A percentile compares a stretch with the other conserved stretches of the same genome.
These are phyloP conservation scores for Aspergillus spinulosporus DNA, from an alignment of 2,329 filamentous ascomycete species.

Conservation along the genomic window DNA sequence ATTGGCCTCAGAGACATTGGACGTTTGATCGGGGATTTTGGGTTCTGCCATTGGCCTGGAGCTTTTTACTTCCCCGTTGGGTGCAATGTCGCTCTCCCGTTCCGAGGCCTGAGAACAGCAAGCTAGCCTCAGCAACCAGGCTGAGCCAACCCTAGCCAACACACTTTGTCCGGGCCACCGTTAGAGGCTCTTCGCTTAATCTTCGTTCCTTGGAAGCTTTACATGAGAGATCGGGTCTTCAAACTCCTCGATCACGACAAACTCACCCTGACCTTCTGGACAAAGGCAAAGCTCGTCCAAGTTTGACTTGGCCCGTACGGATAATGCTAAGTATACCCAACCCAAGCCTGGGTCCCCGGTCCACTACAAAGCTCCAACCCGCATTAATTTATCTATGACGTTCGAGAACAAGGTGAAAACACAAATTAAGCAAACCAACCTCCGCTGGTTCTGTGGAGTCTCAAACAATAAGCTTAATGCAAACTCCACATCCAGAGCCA, in stretches of 20 bases:
- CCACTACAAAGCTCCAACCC: background rate
- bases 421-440: slow-evolving; percentile 1
- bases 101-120: background rate
- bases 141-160: background rate
- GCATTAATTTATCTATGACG: background rate
- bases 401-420: background rate
- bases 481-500: background rate
- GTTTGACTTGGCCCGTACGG: background rate
- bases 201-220: background rate
- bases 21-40: slow-evolving; percentile 17
- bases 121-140: background rate
- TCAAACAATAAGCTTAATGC: slow-evolving; percentile 12
- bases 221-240: background rate
- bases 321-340: background rate
- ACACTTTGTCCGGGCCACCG: background rate
- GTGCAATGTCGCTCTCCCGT: slow-evolving; percentile 2
- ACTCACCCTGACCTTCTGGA: background rate
- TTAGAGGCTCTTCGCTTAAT: background rate
- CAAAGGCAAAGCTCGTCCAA: background rate
- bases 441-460: background rate
- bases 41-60: slow-evolving; percentile 3
- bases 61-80: background rate
- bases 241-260: background rate
- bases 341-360: background rate
- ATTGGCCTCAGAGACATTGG: slow-evolving; percentile 5